Conservation (phyloP, 2,329 filamentous ascomycete species). For the Alternaria conjuncta region DNA sequence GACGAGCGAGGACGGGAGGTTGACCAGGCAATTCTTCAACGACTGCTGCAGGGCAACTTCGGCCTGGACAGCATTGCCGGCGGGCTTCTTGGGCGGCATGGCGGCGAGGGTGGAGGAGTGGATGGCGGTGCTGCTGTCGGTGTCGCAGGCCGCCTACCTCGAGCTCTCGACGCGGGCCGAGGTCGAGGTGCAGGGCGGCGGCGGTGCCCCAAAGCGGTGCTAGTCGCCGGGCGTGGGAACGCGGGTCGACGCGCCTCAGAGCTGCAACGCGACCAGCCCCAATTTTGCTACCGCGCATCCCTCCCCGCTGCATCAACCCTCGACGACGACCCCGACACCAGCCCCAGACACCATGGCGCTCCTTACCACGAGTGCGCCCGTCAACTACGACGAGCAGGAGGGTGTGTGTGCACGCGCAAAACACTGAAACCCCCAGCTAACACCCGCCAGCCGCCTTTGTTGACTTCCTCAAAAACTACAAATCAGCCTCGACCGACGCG, state of each 20-base stretch:
- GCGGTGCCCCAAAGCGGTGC: conserved; percentile 31
- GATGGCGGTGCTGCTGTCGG: not conserved
- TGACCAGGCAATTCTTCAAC: conserved; percentile 93
- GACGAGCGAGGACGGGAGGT: conserved; percentile 84
- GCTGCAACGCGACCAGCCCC: conserved; percentile 37
- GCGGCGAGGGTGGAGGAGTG: conserved; percentile 11
- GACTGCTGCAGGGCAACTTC: conserved; percentile 81
- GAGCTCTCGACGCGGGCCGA: conserved; percentile 30
- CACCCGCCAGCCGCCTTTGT: conserved; percentile 74
- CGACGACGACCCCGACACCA: conserved; percentile 12
- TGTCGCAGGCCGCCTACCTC: conserved; percentile 4
- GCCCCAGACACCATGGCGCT: conserved; percentile 74
- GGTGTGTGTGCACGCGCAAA: conserved; percentile 58
- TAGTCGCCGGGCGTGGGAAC: conserved; percentile 24
- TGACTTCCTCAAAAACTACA: conserved; percentile 87
- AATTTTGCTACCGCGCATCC: conserved; percentile 31
- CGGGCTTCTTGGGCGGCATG: conserved; percentile 54
- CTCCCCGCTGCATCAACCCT: conserved; percentile 21
- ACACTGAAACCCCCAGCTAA: conserved; percentile 36
- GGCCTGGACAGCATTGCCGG: conserved; percentile 66
- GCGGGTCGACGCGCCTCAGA: conserved; percentile 33
- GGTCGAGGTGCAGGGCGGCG: conserved; percentile 31
- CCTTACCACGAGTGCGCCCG: conserved; percentile 75
- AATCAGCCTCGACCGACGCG: conserved; percentile 74
- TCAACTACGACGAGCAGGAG: conserved; percentile 89